These are phyloP conservation scores for Serendipita sp. DNA, from an alignment of 768 basidiomycete genomes.

Conservation along the genomic window DNA sequence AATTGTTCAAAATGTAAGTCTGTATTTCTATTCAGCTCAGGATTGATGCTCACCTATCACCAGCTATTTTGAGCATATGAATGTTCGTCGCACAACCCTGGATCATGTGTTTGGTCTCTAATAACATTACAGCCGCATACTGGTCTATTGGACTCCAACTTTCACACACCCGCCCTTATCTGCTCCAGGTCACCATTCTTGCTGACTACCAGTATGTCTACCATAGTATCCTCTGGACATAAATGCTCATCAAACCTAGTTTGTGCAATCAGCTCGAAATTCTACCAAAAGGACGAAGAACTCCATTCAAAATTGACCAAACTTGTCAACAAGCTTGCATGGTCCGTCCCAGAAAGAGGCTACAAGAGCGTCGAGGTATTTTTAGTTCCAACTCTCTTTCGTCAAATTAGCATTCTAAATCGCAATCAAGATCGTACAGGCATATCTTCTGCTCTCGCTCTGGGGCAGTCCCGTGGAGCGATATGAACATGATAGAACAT, in stretches of 20 bases:
- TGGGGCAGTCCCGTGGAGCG: slow-evolving; percentile 93
- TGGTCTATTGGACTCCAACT: slow-evolving; percentile 65
- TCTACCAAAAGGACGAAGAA: slow-evolving; percentile 67
- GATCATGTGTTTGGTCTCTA: not conserved
- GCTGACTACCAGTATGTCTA: slow-evolving; percentile 66
- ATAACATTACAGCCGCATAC: slow-evolving; percentile 43
- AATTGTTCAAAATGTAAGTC: slow-evolving; percentile 68
- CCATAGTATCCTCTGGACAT: not conserved
- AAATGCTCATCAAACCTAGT: slow-evolving; percentile 30
- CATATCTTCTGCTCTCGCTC: slow-evolving; percentile 71
- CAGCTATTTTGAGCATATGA: slow-evolving; percentile 64
- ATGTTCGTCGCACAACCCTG: slow-evolving; percentile 29
- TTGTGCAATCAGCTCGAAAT: slow-evolving; percentile 87
- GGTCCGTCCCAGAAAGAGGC: slow-evolving; percentile 66
- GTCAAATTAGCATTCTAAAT: slow-evolving; percentile 11
- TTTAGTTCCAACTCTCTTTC: not conserved
- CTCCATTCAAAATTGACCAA: slow-evolving; percentile 65
- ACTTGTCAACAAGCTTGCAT: slow-evolving; percentile 74
- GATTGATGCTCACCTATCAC: slow-evolving; percentile 8
- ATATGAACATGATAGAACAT: slow-evolving; percentile 92
- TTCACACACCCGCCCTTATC: slow-evolving; percentile 87
- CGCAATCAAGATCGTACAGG: slow-evolving; percentile 53
- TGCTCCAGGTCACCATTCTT: slow-evolving; percentile 91
- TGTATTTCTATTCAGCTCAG: slow-evolving; percentile 5
- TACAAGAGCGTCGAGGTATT: slow-evolving; percentile 67